These are phyloP conservation scores for Thymus quinquecostatus DNA, from an alignment of 257 asterid species.

Conservation along the genomic window DNA sequence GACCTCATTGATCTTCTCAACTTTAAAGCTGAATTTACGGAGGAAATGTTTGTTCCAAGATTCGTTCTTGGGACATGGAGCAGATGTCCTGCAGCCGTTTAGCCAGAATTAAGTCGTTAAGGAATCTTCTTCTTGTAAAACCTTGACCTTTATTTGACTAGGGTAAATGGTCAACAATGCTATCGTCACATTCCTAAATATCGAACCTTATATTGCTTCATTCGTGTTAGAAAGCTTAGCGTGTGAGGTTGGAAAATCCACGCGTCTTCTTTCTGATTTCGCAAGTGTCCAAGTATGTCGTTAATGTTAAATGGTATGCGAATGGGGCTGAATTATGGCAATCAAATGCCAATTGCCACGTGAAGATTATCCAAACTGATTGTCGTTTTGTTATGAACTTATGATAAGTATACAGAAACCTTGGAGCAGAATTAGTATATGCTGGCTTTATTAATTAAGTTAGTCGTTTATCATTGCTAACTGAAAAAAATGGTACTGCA, in stretches of 20 bases:
- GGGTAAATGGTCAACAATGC: constrained; percentile 4
- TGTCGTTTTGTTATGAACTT: neutral
- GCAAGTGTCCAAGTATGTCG: neutral
- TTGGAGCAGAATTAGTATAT: neutral
- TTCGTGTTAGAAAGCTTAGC: neutral
- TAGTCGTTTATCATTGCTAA: neutral
- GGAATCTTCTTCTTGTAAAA: neutral
- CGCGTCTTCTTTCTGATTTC: neutral
- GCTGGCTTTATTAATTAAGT: neutral
- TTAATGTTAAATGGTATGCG: neutral
- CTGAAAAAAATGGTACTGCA: constrained; percentile 1
- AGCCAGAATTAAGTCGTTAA: neutral
- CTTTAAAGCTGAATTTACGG: constrained; percentile 21
- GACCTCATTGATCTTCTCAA: constrained; percentile 18
- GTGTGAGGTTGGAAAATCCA: neutral
- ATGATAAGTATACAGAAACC: neutral
- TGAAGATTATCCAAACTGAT: constrained; percentile 9
- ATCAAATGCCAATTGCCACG: neutral
- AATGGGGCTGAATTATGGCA: neutral
- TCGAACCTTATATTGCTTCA: neutral
- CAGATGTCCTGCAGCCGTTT: neutral
- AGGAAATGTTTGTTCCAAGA: constrained; percentile 9
- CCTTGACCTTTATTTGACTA: constrained; percentile 11
- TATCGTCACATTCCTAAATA: neutral
- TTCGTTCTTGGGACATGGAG: neutral